Percentiles rank a stretch among this genome's conserved stretches.
phyloP scores from a whole-genome alignment of 768 basidiomycete genomes.

The Tubosaeta sp. region DNA sequence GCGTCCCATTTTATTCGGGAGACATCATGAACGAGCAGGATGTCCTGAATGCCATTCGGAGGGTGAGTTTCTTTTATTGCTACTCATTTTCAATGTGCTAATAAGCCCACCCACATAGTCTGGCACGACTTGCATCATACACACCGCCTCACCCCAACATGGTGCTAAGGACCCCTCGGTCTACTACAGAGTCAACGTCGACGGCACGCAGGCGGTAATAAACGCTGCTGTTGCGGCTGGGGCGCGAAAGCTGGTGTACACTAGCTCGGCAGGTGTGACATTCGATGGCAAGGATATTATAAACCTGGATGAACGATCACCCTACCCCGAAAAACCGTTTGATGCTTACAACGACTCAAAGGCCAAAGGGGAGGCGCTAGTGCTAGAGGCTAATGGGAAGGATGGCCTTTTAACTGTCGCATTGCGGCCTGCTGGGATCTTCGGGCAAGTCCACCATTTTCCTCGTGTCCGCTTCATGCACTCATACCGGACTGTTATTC shows the following conservation, averaged over 20 bases:
- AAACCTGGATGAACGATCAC: slow-evolving; percentile 84
- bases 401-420: slow-evolving; percentile 85
- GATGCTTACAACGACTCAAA: slow-evolving; percentile 97
- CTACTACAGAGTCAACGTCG: slow-evolving; percentile 91
- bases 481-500: slow-evolving; percentile 7
- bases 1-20: slow-evolving; percentile 83
- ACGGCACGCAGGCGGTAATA: slow-evolving; percentile 83
- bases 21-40: slow-evolving; percentile 80
- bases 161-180: slow-evolving; percentile 63
- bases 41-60: slow-evolving; percentile 67
- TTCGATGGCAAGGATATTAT: slow-evolving; percentile 80
- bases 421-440: slow-evolving; percentile 90
- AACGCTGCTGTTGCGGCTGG: slow-evolving; percentile 68
- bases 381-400: slow-evolving; percentile 83
- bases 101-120: slow-evolving; percentile 40
- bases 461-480: background rate
- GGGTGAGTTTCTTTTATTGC: slow-evolving; percentile 47
- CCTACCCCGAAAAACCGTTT: slow-evolving; percentile 65
- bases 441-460: slow-evolving; percentile 58
- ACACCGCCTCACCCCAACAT: slow-evolving; percentile 85
- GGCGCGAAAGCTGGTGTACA: slow-evolving; percentile 88
- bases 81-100: background rate
- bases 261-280: slow-evolving; percentile 87
- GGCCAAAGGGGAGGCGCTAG: slow-evolving; percentile 77
- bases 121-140: slow-evolving; percentile 86